These are phyloP conservation scores for Perkinsela sp. DNA, from an alignment of 208 protist genomes.

Conservation along the genomic window DNA sequence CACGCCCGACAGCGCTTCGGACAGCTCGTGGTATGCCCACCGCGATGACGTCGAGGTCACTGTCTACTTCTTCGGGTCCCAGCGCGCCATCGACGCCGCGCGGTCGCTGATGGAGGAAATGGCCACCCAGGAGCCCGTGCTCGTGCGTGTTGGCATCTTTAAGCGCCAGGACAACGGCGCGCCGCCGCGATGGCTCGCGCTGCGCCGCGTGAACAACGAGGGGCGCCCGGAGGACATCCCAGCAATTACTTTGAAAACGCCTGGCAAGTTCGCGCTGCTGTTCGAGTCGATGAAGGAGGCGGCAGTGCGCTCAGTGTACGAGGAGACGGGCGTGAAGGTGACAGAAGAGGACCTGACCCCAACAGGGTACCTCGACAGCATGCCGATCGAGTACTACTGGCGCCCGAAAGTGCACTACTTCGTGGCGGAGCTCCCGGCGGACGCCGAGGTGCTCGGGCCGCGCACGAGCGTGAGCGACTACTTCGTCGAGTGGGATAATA, in stretches of 20 bases:
- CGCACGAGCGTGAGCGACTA: constrained; percentile 32
- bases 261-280: constrained; percentile 61
- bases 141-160: constrained; percentile 54
- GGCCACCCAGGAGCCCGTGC: constrained; percentile 33
- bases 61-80: constrained; percentile 56
- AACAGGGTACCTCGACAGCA: constrained; percentile 21
- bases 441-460: constrained; percentile 33
- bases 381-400: constrained; percentile 37
- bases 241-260: constrained; percentile 52
- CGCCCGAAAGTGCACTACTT: constrained; percentile 59
- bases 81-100: constrained; percentile 51
- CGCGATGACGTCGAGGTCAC: constrained; percentile 57
- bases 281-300: constrained; percentile 60
- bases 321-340: constrained; percentile 62
- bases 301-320: constrained; percentile 44
- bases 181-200: constrained; percentile 24
- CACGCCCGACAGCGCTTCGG: not conserved
- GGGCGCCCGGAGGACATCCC: constrained; percentile 53
- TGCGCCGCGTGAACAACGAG: constrained; percentile 61
- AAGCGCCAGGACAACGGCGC: constrained; percentile 10
- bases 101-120: constrained; percentile 46
- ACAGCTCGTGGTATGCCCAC: constrained; percentile 11
- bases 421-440: constrained; percentile 41
- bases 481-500: constrained; percentile 40
- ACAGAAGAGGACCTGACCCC: constrained; percentile 21